Conservation (phyloP, 176 grass and related monocot species). For the Chloris gayana region DNA sequence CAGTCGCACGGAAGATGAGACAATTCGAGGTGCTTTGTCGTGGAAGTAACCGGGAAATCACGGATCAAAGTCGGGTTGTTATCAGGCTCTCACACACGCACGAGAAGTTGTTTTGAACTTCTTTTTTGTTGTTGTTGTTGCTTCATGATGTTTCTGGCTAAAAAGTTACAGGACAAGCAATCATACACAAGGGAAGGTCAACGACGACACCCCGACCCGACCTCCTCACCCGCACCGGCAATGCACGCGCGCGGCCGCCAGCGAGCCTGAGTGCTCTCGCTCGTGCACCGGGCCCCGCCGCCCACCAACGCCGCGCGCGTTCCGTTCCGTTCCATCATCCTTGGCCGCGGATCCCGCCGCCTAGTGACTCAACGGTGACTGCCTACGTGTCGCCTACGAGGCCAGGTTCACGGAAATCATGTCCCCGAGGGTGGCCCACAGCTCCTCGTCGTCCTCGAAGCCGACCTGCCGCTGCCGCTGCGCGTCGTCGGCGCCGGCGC, state of each 20-base stretch:
- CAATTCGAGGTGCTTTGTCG: slow-evolving; percentile 12
- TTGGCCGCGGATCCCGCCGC: too few relatives aligned
- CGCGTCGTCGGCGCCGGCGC: slow-evolving; percentile 11
- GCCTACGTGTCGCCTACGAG: slow-evolving; percentile 26
- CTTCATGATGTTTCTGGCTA: slow-evolving; percentile 44
- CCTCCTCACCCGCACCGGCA: slow-evolving; percentile 16
- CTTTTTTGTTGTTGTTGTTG: neutral
- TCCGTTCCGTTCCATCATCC: slow-evolving; percentile 15
- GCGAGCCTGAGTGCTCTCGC: slow-evolving; percentile 16
- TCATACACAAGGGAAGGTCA: slow-evolving; percentile 52
- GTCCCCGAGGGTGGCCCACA: slow-evolving; percentile 74
- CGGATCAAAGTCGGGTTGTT: slow-evolving; percentile 25
- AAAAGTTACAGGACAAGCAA: slow-evolving; percentile 46
- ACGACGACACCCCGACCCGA: slow-evolving; percentile 47
- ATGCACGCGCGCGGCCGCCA: slow-evolving; percentile 23
- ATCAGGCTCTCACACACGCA: slow-evolving; percentile 2
- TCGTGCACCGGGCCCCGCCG: slow-evolving; percentile 39
- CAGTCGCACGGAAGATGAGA: neutral
- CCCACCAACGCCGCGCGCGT: slow-evolving; percentile 40
- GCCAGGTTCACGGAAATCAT: slow-evolving; percentile 55
- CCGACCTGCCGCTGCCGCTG: slow-evolving; percentile 38
- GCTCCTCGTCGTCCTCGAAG: slow-evolving; percentile 56
- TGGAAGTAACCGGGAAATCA: slow-evolving; percentile 48
- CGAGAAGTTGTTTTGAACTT: neutral
- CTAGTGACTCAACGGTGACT: slow-evolving; percentile 4